Percentiles rank a stretch among this genome's conserved stretches.
Conservation (phyloP, 768 basidiomycete genomes). For the Tricholoma furcatifolium region DNA sequence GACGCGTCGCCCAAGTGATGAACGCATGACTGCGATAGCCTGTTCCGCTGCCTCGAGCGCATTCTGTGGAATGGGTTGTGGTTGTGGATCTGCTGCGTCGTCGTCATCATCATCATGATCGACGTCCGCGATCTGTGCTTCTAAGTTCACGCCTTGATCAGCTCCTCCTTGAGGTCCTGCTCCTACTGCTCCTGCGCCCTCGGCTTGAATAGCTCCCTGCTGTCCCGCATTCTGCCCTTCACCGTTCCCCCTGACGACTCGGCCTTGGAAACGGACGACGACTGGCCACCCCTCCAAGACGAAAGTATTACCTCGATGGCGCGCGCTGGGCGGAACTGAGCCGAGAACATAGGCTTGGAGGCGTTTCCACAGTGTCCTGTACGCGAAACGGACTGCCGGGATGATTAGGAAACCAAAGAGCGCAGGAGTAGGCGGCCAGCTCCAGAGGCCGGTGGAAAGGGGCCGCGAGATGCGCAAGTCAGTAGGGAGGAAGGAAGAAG, state of each 20-base stretch:
- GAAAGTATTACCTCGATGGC: conserved; percentile 19
- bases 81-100: too few relatives aligned
- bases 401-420: conserved; percentile 52
- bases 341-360: conserved; percentile 46
- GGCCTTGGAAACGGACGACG: conserved; percentile 34
- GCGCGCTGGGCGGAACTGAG: conserved; percentile 29
- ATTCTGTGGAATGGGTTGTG: conserved; percentile 26
- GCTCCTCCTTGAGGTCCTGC: conserved; percentile 17
- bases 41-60: conserved; percentile 52
- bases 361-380: conserved; percentile 38
- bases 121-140: too few relatives aligned
- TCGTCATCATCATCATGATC: too few relatives aligned
- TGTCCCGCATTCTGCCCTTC: conserved; percentile 17
- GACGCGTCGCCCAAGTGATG: conserved; percentile 63
- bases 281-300: conserved; percentile 28
- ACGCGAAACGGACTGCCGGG: conserved; percentile 45
- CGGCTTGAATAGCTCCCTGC: too few relatives aligned
- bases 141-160: conserved; percentile 25
- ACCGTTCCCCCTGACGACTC: conserved; percentile 17
- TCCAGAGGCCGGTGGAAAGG: conserved; percentile 10
- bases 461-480: conserved; percentile 33
- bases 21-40: conserved; percentile 54
- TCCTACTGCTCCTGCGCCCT: conserved; percentile 17
- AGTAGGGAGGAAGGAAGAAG: conserved; percentile 21
- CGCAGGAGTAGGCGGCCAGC: conserved; percentile 64